These are phyloP conservation scores for Saccharomycopsis fermentans DNA, from an alignment of 805 yeast species.

Conservation along the genomic window DNA sequence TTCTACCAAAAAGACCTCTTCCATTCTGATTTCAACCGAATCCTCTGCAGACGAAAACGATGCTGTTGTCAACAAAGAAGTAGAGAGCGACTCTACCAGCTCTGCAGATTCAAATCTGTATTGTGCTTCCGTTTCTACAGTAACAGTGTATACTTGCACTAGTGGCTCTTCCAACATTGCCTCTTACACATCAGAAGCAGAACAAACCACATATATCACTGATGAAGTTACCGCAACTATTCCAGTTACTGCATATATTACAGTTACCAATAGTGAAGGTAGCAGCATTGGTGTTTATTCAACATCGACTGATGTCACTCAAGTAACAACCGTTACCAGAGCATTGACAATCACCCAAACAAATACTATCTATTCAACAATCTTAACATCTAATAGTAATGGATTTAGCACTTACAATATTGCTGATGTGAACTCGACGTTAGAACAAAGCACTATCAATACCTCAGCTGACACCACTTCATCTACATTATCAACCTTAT, in stretches of 20 bases:
- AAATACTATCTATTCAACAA: constrained; percentile 2
- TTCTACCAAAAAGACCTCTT: neutral
- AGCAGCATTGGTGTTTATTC: constrained; percentile 4
- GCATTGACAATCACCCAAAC: constrained; percentile 5
- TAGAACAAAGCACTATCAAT: neutral
- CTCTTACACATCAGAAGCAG: constrained; percentile 3
- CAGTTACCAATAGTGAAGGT: constrained; percentile 11
- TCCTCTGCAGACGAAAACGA: neutral
- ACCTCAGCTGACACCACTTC: constrained; percentile 53
- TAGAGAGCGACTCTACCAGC: neutral
- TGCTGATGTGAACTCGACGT: neutral
- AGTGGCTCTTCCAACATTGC: constrained; percentile 1
- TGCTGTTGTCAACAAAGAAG: neutral
- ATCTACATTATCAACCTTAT: constrained; percentile 85
- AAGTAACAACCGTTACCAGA: constrained; percentile 4
- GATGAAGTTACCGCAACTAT: constrained; percentile 8
- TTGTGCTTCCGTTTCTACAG: neutral
- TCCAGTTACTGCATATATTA: constrained; percentile 10
- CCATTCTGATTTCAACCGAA: neutral
- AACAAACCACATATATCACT: constrained; percentile 4
- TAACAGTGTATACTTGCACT: neutral
- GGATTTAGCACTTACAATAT: neutral
- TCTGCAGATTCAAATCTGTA: constrained; percentile 2
- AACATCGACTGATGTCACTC: constrained; percentile 3
- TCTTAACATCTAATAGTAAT: neutral